A percentile compares a stretch with the other conserved stretches of the same genome.
These are phyloP conservation scores for Angomonas deanei DNA, from an alignment of 208 protist genomes.

Conservation along the genomic window DNA sequence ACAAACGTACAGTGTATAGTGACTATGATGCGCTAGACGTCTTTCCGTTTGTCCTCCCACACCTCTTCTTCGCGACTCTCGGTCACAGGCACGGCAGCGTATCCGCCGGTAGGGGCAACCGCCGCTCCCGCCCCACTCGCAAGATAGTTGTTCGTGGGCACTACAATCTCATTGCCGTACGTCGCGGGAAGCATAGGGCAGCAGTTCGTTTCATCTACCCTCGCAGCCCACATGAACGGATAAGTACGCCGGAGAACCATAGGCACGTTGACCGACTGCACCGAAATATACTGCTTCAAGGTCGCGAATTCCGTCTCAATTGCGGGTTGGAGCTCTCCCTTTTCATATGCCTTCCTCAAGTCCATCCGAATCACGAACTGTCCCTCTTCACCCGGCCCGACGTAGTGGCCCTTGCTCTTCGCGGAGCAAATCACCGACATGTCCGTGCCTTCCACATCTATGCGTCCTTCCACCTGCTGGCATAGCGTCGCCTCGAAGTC, in stretches of 20 bases:
- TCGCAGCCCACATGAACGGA: not conserved
- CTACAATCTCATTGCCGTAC: not conserved
- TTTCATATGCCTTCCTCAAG: not conserved
- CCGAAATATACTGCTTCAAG: not conserved
- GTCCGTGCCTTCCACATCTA: not conserved
- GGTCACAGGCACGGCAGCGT: no score
- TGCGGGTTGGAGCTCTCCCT: not conserved
- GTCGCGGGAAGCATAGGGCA: not conserved
- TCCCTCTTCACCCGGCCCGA: not conserved
- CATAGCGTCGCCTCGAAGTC: not conserved
- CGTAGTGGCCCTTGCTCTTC: not conserved
- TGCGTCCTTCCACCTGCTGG: not conserved
- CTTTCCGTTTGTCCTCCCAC: no score
- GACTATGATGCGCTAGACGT: no score
- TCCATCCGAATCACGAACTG: not conserved
- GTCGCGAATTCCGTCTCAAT: not conserved
- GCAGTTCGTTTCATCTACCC: not conserved
- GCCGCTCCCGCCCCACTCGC: not conserved
- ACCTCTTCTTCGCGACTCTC: no score
- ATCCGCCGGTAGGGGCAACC: no score
- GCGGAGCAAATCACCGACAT: not conserved
- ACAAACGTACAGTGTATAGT: no score
- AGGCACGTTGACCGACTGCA: not conserved
- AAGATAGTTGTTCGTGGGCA: not conserved
- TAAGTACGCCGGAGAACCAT: not conserved